phyloP scores from a whole-genome alignment of 768 basidiomycete genomes.

The Mycena filopes region DNA sequence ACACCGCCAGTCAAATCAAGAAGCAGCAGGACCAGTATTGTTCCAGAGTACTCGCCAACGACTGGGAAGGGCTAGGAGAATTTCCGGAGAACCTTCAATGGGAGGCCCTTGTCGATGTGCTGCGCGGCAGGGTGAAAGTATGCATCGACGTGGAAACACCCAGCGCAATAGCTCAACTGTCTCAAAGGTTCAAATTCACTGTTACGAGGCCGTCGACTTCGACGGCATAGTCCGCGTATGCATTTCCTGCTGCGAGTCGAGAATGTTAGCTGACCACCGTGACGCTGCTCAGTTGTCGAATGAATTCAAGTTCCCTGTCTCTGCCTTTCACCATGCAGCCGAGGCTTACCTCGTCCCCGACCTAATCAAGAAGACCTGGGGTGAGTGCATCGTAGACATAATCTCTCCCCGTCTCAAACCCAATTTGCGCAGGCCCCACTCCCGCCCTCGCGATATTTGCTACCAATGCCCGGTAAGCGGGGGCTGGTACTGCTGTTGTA shows the following conservation, averaged over 20 bases:
- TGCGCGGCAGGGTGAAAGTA: constrained; percentile 76
- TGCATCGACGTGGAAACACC: too few relatives aligned
- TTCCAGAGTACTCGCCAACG: constrained; percentile 53
- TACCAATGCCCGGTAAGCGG: background rate
- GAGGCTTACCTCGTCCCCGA: constrained; percentile 85
- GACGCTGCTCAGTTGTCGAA: constrained; percentile 76
- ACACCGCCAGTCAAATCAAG: constrained; percentile 73
- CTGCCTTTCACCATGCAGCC: constrained; percentile 82
- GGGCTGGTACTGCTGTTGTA: background rate
- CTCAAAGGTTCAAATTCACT: constrained; percentile 53
- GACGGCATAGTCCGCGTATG: constrained; percentile 72
- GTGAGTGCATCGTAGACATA: constrained; percentile 40
- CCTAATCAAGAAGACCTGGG: constrained; percentile 75
- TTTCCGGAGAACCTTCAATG: constrained; percentile 79
- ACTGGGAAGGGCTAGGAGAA: constrained; percentile 54
- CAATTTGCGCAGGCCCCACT: background rate
- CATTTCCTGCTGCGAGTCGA: constrained; percentile 41
- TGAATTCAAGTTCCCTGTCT: constrained; percentile 81
- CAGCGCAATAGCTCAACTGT: too few relatives aligned
- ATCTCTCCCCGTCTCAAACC: too few relatives aligned
- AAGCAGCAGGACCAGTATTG: constrained; percentile 76
- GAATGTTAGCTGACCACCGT: background rate
- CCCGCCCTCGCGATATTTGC: background rate
- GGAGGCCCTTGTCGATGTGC: constrained; percentile 76
- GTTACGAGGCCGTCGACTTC: constrained; percentile 70